phyloP scores from a whole-genome alignment of 2,329 filamentous ascomycete species.

The Penicillium sp. region DNA sequence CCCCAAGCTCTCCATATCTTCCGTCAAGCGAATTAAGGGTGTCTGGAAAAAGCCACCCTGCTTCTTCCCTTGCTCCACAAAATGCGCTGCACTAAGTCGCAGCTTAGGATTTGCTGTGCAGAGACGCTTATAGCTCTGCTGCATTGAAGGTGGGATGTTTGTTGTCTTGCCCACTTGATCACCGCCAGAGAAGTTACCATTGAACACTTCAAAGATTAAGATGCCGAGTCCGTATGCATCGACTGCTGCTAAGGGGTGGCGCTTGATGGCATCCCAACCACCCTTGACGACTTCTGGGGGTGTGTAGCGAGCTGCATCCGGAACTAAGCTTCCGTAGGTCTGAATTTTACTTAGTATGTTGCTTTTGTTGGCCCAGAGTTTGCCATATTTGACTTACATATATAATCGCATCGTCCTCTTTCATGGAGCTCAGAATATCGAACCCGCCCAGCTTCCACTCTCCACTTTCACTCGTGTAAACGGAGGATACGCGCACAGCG shows the following conservation, averaged over 20 bases:
- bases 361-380: neutral
- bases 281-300: constrained; percentile 82
- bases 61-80: constrained; percentile 85
- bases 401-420: constrained; percentile 91
- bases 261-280: constrained; percentile 92
- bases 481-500: constrained; percentile 77
- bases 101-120: constrained; percentile 88
- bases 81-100: constrained; percentile 79
- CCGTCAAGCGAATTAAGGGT: constrained; percentile 85
- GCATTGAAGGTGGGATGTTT: constrained; percentile 83
- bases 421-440: constrained; percentile 90
- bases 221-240: constrained; percentile 87
- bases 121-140: constrained; percentile 85
- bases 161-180: constrained; percentile 87
- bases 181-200: constrained; percentile 73
- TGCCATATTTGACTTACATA: constrained; percentile 60
- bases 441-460: constrained; percentile 98
- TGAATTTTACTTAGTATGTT: constrained; percentile 42
- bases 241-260: constrained; percentile 75
- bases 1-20: constrained; percentile 89
- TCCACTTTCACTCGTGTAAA: constrained; percentile 93
- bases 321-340: constrained; percentile 85
- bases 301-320: constrained; percentile 80
- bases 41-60: constrained; percentile 89
- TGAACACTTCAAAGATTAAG: constrained; percentile 88